Evolutionary conservation across 495 filamentous ascomycete species (phyloP).

Genomic region (Margaritispora aquatica): DNA sequence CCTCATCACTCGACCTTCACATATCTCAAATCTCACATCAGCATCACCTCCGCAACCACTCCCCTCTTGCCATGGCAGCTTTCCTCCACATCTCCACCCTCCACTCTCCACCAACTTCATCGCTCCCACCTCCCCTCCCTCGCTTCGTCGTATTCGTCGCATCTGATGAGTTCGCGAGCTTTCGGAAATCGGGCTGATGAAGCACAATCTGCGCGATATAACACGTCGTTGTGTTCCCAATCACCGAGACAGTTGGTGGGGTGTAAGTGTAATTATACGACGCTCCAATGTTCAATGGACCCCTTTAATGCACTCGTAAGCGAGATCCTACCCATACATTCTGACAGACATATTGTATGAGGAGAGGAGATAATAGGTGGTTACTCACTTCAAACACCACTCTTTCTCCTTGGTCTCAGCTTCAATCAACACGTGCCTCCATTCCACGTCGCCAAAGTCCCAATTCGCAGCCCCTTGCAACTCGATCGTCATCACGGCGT

Average conservation of each 20-base stretch:
- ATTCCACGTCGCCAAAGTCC: constrained; percentile 7
- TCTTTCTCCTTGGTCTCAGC: constrained; percentile 5
- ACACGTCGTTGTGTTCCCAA: not conserved
- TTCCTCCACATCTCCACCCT: no score
- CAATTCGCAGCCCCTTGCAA: constrained; percentile 6
- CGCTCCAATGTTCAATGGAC: no score
- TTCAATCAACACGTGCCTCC: constrained; percentile 5
- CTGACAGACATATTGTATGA: no score
- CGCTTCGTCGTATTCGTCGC: not conserved
- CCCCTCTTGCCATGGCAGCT: no score
- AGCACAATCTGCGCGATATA: not conserved
- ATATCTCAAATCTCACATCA: no score
- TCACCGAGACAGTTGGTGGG: not conserved
- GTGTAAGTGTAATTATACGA: not conserved
- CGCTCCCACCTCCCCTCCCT: not conserved
- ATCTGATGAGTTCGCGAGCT: not conserved
- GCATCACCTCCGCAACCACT: no score
- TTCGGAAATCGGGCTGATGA: not conserved
- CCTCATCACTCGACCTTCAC: no score
- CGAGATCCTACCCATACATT: no score
- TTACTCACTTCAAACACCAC: not conserved
- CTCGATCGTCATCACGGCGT: constrained; percentile 5
- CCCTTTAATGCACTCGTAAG: no score
- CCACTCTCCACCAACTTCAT: not conserved
- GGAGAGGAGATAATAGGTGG: no score